phyloP scores from a whole-genome alignment of 176 grass and related monocot species.

The Triticum urartu region DNA sequence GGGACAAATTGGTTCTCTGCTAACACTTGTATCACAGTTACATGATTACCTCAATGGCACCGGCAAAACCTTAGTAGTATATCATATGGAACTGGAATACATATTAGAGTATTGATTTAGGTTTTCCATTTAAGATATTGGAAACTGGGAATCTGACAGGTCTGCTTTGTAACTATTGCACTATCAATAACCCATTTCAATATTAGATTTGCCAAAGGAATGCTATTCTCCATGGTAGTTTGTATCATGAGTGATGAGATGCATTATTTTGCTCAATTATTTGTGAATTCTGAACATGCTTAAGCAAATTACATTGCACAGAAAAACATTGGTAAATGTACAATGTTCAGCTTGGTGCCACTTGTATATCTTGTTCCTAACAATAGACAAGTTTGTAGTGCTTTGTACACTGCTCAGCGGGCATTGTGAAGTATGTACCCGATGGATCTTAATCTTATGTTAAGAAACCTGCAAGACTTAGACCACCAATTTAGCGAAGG shows the following conservation, averaged over 20 bases:
- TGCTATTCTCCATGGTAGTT: neutral
- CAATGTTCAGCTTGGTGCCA: neutral
- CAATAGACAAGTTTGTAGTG: neutral
- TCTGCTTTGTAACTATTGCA: neutral
- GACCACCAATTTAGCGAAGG: neutral
- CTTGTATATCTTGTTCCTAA: neutral
- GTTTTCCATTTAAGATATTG: neutral
- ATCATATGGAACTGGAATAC: neutral
- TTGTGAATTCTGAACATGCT: neutral
- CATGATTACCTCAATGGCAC: neutral
- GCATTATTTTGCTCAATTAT: neutral
- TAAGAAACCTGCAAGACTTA: conserved; percentile 5
- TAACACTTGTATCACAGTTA: neutral
- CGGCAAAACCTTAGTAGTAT: neutral
- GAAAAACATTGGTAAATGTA: neutral
- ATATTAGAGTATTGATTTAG: neutral
- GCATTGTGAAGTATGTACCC: neutral
- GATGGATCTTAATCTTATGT: neutral
- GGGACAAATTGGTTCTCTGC: neutral
- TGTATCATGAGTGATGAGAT: neutral
- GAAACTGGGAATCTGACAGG: neutral
- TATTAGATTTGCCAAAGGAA: neutral
- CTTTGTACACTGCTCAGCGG: neutral
- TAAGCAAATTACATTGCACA: neutral
- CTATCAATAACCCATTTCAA: neutral